Evolutionary conservation across 1,284 basidiomycete genomes (phyloP).

Genomic region (Rhodotorula sp.): DNA sequence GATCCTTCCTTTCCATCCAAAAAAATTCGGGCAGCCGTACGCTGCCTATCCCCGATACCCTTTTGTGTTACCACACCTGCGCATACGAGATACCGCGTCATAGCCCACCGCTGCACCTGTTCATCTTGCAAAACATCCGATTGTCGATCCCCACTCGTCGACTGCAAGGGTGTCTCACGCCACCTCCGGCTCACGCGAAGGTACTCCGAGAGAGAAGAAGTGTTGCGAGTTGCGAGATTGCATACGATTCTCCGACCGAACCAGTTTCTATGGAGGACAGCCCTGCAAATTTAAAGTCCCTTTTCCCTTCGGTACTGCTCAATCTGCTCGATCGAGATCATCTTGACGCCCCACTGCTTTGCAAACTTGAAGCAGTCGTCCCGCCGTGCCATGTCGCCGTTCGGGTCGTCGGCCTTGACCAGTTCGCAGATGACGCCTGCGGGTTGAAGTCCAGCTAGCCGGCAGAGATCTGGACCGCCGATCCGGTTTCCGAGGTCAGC

Average conservation of each 20-base stretch:
- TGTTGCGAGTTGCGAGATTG: not conserved
- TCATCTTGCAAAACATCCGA: too few species aligned
- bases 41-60: too few species aligned
- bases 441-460: constrained; percentile 68
- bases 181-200: too few species aligned
- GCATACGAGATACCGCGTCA: too few species aligned
- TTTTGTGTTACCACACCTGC: too few species aligned
- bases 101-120: too few species aligned
- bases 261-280: not conserved
- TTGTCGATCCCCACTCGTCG: too few species aligned
- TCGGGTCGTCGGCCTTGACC: constrained; percentile 81
- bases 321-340: constrained; percentile 83
- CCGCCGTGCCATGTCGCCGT: constrained; percentile 91
- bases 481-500: too few species aligned
- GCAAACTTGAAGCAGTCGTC: constrained; percentile 93
- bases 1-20: too few species aligned
- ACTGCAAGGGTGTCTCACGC: too few species aligned
- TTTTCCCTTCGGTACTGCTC: constrained; percentile 49
- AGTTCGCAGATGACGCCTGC: constrained; percentile 92
- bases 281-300: constrained; percentile 8
- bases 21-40: too few species aligned
- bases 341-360: constrained; percentile 83
- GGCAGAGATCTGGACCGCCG: constrained; percentile 67
- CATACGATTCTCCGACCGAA: not conserved
- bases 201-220: too few species aligned